These are phyloP conservation scores for Saksenaea oblongispora DNA, from an alignment of 371 early-diverging fungal species.

Conservation along the genomic window DNA sequence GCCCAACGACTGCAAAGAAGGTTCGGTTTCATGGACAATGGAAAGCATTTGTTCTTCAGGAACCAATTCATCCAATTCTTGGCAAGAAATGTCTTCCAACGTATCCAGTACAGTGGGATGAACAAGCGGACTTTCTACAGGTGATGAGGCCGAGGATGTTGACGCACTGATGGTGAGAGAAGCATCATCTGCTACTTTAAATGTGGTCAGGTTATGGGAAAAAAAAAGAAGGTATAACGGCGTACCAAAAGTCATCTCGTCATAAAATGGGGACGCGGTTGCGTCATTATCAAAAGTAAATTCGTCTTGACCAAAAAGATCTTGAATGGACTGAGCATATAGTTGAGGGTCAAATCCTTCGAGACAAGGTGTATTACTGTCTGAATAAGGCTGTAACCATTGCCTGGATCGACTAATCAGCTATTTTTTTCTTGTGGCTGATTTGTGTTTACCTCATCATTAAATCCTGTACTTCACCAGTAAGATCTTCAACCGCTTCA, in stretches of 20 bases:
- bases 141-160: constrained; percentile 26
- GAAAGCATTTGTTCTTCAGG: not conserved
- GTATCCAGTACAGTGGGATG: not conserved
- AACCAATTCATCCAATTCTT: constrained; percentile 5
- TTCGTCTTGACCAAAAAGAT: constrained; percentile 41
- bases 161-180: constrained; percentile 24
- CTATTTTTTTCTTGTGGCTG: constrained; percentile 6
- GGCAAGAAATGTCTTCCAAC: not conserved
- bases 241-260: constrained; percentile 51
- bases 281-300: constrained; percentile 10
- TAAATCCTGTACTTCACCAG: constrained; percentile 44
- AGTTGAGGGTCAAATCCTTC: constrained; percentile 34
- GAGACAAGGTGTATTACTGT: constrained; percentile 17
- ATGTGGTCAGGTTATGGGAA: not conserved
- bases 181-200: constrained; percentile 20
- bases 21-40: not conserved
- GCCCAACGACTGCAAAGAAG: not conserved
- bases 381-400: constrained; percentile 39
- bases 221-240: not conserved
- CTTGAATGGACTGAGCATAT: constrained; percentile 42
- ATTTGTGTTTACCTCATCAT: constrained; percentile 39
- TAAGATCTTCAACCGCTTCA: constrained; percentile 41
- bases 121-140: constrained; percentile 10
- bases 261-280: constrained; percentile 31
- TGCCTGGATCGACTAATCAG: constrained; percentile 6